Percentiles rank a stretch among this genome's conserved stretches.
Evolutionary conservation across 2,329 filamentous ascomycete genomes (phyloP).

Genomic region (Onygenales sp.): DNA sequence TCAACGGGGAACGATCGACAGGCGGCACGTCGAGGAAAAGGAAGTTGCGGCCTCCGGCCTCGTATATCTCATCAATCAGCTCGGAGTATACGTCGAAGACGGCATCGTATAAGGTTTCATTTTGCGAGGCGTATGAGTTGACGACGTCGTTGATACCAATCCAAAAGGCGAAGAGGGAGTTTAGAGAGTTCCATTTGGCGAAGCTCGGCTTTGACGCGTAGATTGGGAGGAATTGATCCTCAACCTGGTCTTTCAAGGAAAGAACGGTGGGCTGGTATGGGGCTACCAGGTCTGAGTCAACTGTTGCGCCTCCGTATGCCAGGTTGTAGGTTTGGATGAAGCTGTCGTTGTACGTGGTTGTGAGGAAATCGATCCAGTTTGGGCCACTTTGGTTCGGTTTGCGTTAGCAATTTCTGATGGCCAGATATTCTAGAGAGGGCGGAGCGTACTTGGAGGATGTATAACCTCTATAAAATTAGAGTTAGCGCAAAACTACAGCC

Average conservation of each 20-base stretch:
- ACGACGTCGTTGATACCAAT: slow-evolving; percentile 4
- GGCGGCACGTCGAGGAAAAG: slow-evolving; percentile 48
- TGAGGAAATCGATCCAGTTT: slow-evolving; percentile 41
- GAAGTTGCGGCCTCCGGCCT: slow-evolving; percentile 45
- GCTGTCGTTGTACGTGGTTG: slow-evolving; percentile 35
- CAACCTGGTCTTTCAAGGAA: slow-evolving; percentile 38
- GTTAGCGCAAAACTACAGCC: background rate
- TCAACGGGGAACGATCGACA: slow-evolving; percentile 5
- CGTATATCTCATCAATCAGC: slow-evolving; percentile 36
- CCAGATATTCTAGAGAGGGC: background rate
- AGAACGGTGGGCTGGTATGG: slow-evolving; percentile 35
- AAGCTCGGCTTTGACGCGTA: slow-evolving; percentile 20
- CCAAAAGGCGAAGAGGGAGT: slow-evolving; percentile 3
- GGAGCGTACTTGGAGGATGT: slow-evolving; percentile 2
- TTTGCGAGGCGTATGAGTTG: slow-evolving; percentile 15
- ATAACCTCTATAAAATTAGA: background rate
- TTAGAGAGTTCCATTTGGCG: background rate
- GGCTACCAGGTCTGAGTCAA: slow-evolving; percentile 28
- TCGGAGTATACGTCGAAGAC: slow-evolving; percentile 35
- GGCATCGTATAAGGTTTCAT: slow-evolving; percentile 12
- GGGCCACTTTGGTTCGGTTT: slow-evolving; percentile 37
- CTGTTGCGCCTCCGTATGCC: slow-evolving; percentile 31
- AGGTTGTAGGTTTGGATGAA: slow-evolving; percentile 40
- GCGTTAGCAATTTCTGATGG: slow-evolving; percentile 9
- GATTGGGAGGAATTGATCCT: slow-evolving; percentile 29